Percentiles rank a stretch among this genome's conserved stretches.
These are phyloP conservation scores for Boletales sp. DNA, from an alignment of 768 basidiomycete genomes.

Conservation along the genomic window DNA sequence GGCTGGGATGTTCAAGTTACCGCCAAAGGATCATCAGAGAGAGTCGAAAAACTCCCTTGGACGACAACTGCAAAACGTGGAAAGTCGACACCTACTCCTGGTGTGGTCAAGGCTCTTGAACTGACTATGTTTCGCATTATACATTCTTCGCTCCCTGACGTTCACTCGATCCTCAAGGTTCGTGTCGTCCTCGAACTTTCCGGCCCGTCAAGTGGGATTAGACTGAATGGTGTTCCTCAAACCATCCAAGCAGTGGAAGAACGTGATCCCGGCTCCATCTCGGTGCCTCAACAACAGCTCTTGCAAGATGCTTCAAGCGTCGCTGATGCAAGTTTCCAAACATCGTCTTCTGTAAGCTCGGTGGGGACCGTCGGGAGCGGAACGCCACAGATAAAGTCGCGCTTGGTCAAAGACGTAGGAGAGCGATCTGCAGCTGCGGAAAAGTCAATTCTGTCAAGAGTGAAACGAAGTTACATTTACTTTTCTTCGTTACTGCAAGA, in stretches of 20 bases:
- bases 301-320: constrained; percentile 72
- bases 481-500: constrained; percentile 96
- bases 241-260: constrained; percentile 62
- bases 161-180: constrained; percentile 79
- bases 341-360: constrained; percentile 57
- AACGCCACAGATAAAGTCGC: constrained; percentile 22
- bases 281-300: constrained; percentile 39
- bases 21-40: constrained; percentile 68
- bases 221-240: constrained; percentile 84
- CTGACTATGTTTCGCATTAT: constrained; percentile 60
- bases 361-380: constrained; percentile 43
- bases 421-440: constrained; percentile 60
- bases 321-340: constrained; percentile 62
- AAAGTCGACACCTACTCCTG: constrained; percentile 27
- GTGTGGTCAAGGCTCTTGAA: constrained; percentile 40
- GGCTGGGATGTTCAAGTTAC: constrained; percentile 88
- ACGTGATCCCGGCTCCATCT: constrained; percentile 57
- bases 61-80: constrained; percentile 53
- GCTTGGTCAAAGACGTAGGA: constrained; percentile 36
- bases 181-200: constrained; percentile 78
- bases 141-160: constrained; percentile 67
- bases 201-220: constrained; percentile 66
- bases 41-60: constrained; percentile 74
- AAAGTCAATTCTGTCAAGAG: constrained; percentile 81
- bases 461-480: constrained; percentile 94